These are phyloP conservation scores for Fusarium ambrosium DNA, from an alignment of 2,329 filamentous ascomycete genomes.

Conservation along the genomic window DNA sequence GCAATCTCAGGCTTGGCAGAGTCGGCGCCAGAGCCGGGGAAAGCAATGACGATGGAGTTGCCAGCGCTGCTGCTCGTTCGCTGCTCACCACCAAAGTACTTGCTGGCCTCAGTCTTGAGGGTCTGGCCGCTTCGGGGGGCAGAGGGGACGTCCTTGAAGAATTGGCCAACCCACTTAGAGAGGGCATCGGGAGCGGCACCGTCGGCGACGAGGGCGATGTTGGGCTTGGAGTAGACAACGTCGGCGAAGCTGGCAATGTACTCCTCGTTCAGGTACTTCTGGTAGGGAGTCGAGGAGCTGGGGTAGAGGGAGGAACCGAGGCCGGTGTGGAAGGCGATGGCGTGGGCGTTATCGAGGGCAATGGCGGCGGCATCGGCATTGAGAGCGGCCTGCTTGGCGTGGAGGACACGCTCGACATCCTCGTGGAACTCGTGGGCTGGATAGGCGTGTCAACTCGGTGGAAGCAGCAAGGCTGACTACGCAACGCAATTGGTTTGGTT, in stretches of 20 bases:
- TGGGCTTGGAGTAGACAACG: conserved; percentile 87
- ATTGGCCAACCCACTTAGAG: conserved; percentile 91
- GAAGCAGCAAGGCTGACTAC: conserved; percentile 1
- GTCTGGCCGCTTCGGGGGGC: conserved; percentile 64
- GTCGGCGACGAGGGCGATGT: conserved; percentile 92
- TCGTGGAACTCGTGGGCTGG: conserved; percentile 91
- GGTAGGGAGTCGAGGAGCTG: conserved; percentile 76
- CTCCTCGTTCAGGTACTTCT: conserved; percentile 84
- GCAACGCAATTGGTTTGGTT: conserved; percentile 22
- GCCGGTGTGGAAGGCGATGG: conserved; percentile 91
- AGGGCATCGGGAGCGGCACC: conserved; percentile 83
- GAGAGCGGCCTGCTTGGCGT: conserved; percentile 81
- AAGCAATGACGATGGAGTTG: conserved; percentile 90
- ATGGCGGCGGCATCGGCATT: conserved; percentile 73
- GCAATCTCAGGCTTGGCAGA: conserved; percentile 91
- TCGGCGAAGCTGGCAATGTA: conserved; percentile 81
- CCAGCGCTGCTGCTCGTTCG: conserved; percentile 82
- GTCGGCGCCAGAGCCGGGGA: conserved; percentile 87
- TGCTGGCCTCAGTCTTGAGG: conserved; percentile 74
- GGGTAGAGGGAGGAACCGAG: conserved; percentile 86
- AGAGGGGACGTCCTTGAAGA: conserved; percentile 82
- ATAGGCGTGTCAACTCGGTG: conserved; percentile 27
- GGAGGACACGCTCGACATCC: conserved; percentile 83
- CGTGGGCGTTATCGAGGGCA: conserved; percentile 88
- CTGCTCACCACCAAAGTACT: conserved; percentile 97